A percentile compares a stretch with the other conserved stretches of the same genome.
These are phyloP conservation scores for Leccinum subrobustum DNA, from an alignment of 1,284 basidiomycete genomes.

Conservation along the genomic window DNA sequence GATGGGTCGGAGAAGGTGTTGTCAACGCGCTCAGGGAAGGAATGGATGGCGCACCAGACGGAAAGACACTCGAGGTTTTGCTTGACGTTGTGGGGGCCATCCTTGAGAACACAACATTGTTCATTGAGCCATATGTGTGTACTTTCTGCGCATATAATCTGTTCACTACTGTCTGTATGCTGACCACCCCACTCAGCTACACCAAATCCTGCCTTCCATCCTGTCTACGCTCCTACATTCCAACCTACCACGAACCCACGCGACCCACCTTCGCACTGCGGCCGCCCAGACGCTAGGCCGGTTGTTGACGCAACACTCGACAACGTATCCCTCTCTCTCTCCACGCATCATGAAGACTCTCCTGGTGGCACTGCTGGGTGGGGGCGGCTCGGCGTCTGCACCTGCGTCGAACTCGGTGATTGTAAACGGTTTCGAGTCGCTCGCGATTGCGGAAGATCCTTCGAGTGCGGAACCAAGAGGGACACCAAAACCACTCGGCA, in stretches of 20 bases:
- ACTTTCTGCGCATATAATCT: background rate
- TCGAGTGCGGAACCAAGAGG: slow-evolving; percentile 35
- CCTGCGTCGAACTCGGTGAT: slow-evolving; percentile 14
- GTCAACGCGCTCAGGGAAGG: slow-evolving; percentile 66
- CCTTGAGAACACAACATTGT: slow-evolving; percentile 84
- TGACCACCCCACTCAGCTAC: slow-evolving; percentile 56
- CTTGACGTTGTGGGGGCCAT: slow-evolving; percentile 83
- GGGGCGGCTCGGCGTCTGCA: slow-evolving; percentile 10
- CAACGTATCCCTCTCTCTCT: slow-evolving; percentile 80
- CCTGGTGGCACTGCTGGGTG: slow-evolving; percentile 72
- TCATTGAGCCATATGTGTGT: slow-evolving; percentile 94
- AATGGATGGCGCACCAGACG: slow-evolving; percentile 57
- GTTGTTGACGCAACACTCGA: slow-evolving; percentile 75
- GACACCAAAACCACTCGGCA: slow-evolving; percentile 67
- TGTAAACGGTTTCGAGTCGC: slow-evolving; percentile 31
- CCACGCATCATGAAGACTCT: slow-evolving; percentile 93
- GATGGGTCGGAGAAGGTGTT: slow-evolving; percentile 91
- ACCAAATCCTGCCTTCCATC: slow-evolving; percentile 93
- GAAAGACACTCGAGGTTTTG: slow-evolving; percentile 70
- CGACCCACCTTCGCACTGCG: slow-evolving; percentile 66
- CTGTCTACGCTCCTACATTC: slow-evolving; percentile 90
- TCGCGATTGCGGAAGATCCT: slow-evolving; percentile 19
- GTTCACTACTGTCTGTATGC: background rate
- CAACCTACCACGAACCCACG: slow-evolving; percentile 61
- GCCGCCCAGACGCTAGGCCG: slow-evolving; percentile 84